phyloP scores from a whole-genome alignment of 179 eudicot genomes.

The Spergularia azorica region DNA sequence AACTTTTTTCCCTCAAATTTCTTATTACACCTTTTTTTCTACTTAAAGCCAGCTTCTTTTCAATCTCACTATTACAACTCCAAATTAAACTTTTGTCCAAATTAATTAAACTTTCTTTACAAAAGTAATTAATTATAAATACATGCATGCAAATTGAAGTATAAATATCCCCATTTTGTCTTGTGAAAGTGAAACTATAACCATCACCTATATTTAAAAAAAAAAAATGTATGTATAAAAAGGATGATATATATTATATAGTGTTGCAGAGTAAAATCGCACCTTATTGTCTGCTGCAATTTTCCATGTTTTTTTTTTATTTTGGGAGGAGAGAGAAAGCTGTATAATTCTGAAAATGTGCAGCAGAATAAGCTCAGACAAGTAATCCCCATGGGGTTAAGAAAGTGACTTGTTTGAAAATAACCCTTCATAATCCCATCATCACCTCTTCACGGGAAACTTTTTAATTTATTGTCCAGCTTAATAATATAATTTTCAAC shows the following conservation, averaged over 20 bases:
- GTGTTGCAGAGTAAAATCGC: conserved; percentile 17
- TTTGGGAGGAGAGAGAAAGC: conserved; percentile 5
- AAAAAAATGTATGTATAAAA: not conserved
- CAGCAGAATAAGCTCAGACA: conserved; percentile 35
- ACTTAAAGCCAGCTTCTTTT: conserved; percentile 21
- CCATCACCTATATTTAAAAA: conserved; percentile 32
- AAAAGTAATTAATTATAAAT: not conserved
- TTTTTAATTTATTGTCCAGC: not conserved
- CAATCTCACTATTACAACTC: not conserved
- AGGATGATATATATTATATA: not conserved
- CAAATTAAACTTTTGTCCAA: too few species aligned
- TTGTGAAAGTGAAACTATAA: conserved; percentile 36
- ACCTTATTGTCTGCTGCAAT: conserved; percentile 25
- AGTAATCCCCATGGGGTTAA: conserved; percentile 34
- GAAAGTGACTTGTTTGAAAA: conserved; percentile 46
- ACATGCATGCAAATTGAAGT: not conserved
- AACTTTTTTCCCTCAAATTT: not conserved
- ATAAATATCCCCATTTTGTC: not conserved
- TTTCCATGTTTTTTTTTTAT: conserved; percentile 19
- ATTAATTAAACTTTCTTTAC: not conserved
- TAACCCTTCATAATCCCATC: conserved; percentile 34
- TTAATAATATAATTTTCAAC: not conserved
- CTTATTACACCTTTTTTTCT: conserved; percentile 16
- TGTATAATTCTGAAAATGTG: conserved; percentile 21
- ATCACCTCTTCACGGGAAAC: conserved; percentile 35